These are phyloP conservation scores for Cryptosporidium ubiquitum DNA, from an alignment of 169 alveolate species.

Conservation along the genomic window DNA sequence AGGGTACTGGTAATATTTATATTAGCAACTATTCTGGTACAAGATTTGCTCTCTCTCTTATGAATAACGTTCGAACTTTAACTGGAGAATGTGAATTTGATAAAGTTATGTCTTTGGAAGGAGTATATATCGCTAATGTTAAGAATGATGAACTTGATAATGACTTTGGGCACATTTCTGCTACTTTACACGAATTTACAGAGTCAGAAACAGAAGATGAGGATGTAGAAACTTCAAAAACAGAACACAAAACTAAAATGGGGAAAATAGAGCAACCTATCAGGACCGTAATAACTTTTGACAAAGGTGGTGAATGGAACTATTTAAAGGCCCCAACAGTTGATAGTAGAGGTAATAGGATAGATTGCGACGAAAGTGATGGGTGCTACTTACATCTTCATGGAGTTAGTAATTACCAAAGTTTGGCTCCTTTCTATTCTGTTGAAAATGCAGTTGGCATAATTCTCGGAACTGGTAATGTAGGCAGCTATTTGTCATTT, in stretches of 20 bases:
- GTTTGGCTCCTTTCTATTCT: conserved; percentile 94
- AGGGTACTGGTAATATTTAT: conserved; percentile 93
- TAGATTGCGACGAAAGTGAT: conserved; percentile 88
- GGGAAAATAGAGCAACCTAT: conserved; percentile 82
- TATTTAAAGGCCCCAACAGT: conserved; percentile 93
- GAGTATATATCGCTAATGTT: conserved; percentile 95
- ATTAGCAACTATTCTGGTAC: conserved; percentile 94
- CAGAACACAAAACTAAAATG: conserved; percentile 76
- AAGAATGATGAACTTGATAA: conserved; percentile 84
- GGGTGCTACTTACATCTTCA: conserved; percentile 95
- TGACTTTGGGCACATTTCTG: conserved; percentile 12
- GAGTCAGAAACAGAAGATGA: conserved; percentile 75
- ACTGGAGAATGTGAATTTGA: conserved; percentile 96
- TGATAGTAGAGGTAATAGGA: conserved; percentile 91
- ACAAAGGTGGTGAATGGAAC: conserved; percentile 98
- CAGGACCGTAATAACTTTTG: conserved; percentile 94
- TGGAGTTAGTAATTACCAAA: conserved; percentile 88
- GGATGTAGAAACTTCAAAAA: conserved; percentile 77
- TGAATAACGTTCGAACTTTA: conserved; percentile 89
- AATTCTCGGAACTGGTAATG: conserved; percentile 96
- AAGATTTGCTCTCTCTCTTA: conserved; percentile 91
- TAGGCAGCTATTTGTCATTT: conserved; percentile 90
- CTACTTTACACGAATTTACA: conserved; percentile 5
- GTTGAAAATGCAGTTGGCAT: conserved; percentile 96
- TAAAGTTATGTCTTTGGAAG: conserved; percentile 93